Base-by-base conservation (phyloP, 129 eudicot species). In the sunflower (Helianthus annuus) region DNA sequence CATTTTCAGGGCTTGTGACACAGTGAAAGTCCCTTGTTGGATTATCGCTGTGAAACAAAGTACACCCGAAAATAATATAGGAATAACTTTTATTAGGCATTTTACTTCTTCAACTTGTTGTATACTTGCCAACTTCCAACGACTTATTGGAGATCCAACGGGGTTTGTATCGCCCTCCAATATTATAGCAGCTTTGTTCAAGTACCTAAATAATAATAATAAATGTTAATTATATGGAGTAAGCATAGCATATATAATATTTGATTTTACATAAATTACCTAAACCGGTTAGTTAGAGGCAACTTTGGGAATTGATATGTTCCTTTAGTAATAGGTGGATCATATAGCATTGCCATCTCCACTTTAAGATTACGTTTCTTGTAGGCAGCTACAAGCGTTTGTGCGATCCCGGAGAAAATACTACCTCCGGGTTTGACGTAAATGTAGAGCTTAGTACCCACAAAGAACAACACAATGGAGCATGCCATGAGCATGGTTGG, bases 1-100 rank as follows among this genome's bases (percentile, higher is more conserved):
- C 97, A 86, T 95, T 74, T 79, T 80, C 29, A 76, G 22, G 68
- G 99, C 97, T 78, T 95, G 99, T n/a, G 92, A 86, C 27, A 86
- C 66, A 0, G 87, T 83, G 72, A 88, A 95, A 65, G 97, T 95
- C 27, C 86, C 82, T 76, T 88, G 96, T 72, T 95, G 99, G 36
- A 81, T 69, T 27, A 87, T 77, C 6, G 97, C 81, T 0, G 80
- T 82, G 73, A 88, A 88, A 70, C 96, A 88, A 45, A 95, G 78
- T 27, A 91, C 63, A n/a, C 99, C 96, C 0, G 97, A 84, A 34
- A 80, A 88, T 85, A 91, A 81, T 19, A 91, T 70, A 0, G 99
- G 99, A 56, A 91, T 79, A 2, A 95, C 73, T 76, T 77, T 84
- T 55, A 95, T 54, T 3, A 91, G 60, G 69, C 94, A 95, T 75